Evolutionary conservation across 2,329 filamentous ascomycete genomes (phyloP).

Genomic region (Tolypocladium tundrense): DNA sequence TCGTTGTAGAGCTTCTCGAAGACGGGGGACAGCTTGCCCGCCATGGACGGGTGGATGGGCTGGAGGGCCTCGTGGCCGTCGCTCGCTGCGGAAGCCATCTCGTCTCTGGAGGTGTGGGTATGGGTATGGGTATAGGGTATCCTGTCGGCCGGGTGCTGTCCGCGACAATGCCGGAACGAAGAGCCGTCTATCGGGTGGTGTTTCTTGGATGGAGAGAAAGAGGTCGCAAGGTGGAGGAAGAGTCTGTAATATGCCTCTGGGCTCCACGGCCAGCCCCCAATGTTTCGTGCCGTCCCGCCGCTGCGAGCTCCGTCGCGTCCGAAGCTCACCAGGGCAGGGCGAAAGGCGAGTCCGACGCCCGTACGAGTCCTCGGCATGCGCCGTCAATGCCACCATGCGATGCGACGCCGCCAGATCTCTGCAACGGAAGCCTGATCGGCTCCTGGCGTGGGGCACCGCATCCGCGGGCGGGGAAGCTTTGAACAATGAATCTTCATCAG

Average conservation of each 20-base stretch:
- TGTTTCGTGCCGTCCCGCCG: background rate
- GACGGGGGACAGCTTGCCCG: constrained; percentile 32
- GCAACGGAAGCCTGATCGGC: too few species aligned
- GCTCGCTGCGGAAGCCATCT: background rate
- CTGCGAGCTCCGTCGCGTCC: background rate
- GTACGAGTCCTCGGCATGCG: too few species aligned
- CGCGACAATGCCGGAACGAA: background rate
- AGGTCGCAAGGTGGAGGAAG: background rate
- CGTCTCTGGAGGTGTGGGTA: background rate
- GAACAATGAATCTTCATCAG: background rate
- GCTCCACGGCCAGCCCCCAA: background rate
- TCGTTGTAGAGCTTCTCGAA: constrained; percentile 38
- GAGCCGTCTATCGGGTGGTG: background rate
- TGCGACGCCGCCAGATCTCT: background rate
- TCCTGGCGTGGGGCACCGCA: too few species aligned
- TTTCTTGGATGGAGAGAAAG: too few species aligned
- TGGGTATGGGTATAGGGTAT: too few species aligned
- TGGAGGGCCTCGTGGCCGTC: constrained; percentile 32
- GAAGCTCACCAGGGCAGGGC: too few species aligned
- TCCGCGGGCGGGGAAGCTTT: too few species aligned
- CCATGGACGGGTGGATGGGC: constrained; percentile 35
- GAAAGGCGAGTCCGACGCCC: too few species aligned
- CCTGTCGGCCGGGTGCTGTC: background rate
- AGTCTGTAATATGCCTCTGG: background rate
- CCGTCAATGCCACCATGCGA: background rate